These are phyloP conservation scores for Trichosporon coremiiforme DNA, from an alignment of 1,284 basidiomycete species.

Conservation along the genomic window DNA sequence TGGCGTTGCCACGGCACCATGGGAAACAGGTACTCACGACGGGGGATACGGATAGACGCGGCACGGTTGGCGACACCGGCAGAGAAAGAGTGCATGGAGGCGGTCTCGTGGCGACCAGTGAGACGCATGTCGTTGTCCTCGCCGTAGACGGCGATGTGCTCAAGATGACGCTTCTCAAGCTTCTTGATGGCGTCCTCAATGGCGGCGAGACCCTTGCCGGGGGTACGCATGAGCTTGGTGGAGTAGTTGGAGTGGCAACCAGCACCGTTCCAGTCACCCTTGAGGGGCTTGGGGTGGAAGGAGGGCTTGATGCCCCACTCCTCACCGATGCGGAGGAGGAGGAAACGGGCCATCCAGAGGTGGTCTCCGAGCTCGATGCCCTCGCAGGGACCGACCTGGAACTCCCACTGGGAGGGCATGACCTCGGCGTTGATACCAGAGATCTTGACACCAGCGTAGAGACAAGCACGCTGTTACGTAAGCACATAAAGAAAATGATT, in stretches of 20 bases:
- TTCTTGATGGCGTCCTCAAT: conserved; percentile 93
- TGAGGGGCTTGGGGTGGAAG: conserved; percentile 98
- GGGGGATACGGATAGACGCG: conserved; percentile 65
- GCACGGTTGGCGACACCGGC: conserved; percentile 97
- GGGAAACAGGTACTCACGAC: conserved; percentile 6
- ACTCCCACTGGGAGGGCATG: conserved; percentile 99
- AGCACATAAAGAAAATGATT: conserved; percentile 5
- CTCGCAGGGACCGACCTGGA: conserved; percentile 98
- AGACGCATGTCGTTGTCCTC: conserved; percentile 93
- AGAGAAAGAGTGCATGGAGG: conserved; percentile 88
- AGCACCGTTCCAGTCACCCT: conserved; percentile 99
- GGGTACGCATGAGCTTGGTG: conserved; percentile 87
- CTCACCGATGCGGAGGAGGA: conserved; percentile 89
- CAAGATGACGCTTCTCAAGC: conserved; percentile 75
- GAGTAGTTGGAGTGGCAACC: conserved; percentile 96
- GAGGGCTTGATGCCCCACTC: conserved; percentile 93
- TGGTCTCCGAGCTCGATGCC: conserved; percentile 99
- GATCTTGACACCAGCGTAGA: conserved; percentile 97
- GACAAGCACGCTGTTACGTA: conserved; percentile 63
- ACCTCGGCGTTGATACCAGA: conserved; percentile 99
- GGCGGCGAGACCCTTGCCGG: conserved; percentile 82
- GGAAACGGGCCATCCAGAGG: conserved; percentile 94
- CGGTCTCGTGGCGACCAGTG: conserved; percentile 92
- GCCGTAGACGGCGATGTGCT: conserved; percentile 96
- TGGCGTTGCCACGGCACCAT: neutral